These are phyloP conservation scores for Magnolia changhungtana DNA, from an alignment of 164 flowering plant species.

Conservation along the genomic window DNA sequence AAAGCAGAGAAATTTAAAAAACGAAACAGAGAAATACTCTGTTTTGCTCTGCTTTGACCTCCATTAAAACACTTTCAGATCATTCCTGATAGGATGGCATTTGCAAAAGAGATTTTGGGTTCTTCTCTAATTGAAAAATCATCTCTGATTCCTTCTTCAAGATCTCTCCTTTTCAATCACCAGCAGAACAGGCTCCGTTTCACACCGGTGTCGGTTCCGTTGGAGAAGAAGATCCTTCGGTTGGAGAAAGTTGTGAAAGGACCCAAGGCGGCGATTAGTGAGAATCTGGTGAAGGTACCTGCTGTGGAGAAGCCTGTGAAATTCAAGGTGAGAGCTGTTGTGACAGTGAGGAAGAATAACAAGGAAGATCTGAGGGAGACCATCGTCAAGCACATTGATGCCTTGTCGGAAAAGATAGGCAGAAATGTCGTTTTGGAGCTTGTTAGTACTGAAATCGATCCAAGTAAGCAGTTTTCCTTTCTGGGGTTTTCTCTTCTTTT, in stretches of 20 bases:
- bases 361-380: constrained; percentile 81
- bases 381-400: constrained; percentile 63
- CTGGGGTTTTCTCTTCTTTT: background rate
- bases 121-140: constrained; percentile 37
- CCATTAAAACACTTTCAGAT: background rate
- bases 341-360: constrained; percentile 75
- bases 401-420: constrained; percentile 72
- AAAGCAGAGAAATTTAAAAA: too few relatives aligned
- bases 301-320: constrained; percentile 49
- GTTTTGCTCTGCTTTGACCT: too few relatives aligned
- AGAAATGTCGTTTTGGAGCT: constrained; percentile 74
- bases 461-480: constrained; percentile 48
- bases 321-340: constrained; percentile 77
- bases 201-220: constrained; percentile 17
- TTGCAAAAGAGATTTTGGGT: constrained; percentile 58
- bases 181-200: constrained; percentile 24
- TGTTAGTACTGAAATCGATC: constrained; percentile 69
- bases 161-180: constrained; percentile 14
- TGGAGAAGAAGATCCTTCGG: constrained; percentile 15
- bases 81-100: constrained; percentile 36
- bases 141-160: constrained; percentile 34
- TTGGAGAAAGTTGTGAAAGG: constrained; percentile 19
- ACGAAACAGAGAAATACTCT: too few relatives aligned
- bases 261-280: constrained; percentile 65
- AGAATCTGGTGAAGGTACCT: constrained; percentile 44